Conservation (phyloP, 192 early-diverging fungal genomes). For the Geranomyces variabilis region DNA sequence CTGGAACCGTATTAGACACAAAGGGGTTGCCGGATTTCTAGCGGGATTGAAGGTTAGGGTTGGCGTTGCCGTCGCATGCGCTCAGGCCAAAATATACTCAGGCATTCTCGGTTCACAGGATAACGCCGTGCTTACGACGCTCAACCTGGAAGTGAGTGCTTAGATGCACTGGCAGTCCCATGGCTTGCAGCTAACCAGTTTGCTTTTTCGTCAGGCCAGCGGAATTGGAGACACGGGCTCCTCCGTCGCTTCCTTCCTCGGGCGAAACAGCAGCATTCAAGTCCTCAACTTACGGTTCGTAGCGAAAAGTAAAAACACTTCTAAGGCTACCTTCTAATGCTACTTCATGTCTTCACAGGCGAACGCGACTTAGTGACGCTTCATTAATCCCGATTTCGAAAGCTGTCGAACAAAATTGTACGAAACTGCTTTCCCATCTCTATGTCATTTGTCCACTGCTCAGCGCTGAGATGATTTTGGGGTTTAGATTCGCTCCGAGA, state of each 20-base stretch:
- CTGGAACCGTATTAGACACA: constrained; percentile 51
- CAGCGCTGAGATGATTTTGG: background rate
- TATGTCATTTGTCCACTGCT: too few species aligned
- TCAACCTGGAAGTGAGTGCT: constrained; percentile 37
- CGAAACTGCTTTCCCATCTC: constrained; percentile 7
- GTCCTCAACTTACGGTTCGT: constrained; percentile 42
- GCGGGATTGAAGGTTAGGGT: constrained; percentile 40
- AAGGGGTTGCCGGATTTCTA: constrained; percentile 50
- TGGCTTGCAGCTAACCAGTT: too few species aligned
- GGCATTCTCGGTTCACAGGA: constrained; percentile 27
- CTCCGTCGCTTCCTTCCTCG: constrained; percentile 35
- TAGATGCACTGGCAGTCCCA: too few species aligned
- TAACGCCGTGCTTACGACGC: constrained; percentile 26
- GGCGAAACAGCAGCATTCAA: constrained; percentile 40
- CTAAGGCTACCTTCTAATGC: background rate
- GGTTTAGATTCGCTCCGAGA: constrained; percentile 21
- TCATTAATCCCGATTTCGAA: constrained; percentile 38
- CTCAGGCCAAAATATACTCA: too few species aligned
- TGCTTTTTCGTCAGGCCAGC: constrained; percentile 35
- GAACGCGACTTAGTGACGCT: constrained; percentile 44
- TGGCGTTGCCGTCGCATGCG: too few species aligned
- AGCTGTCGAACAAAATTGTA: constrained; percentile 53
- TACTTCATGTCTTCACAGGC: constrained; percentile 23
- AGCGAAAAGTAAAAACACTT: background rate
- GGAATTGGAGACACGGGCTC: constrained; percentile 51